phyloP scores from a whole-genome alignment of 495 filamentous ascomycete genomes.

The Mytilinidion resinicola region DNA sequence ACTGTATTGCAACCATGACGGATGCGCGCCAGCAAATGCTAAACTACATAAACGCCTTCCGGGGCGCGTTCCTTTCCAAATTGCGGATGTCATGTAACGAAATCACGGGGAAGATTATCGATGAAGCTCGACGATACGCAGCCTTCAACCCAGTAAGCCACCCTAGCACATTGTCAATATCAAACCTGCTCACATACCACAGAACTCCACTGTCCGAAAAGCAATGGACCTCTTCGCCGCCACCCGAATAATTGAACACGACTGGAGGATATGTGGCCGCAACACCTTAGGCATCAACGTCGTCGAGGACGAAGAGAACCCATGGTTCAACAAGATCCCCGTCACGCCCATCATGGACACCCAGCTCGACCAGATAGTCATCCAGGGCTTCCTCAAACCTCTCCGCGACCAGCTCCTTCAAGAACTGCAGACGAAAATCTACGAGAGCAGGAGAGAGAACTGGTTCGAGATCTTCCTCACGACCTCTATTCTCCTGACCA shows the following conservation, averaged over 20 bases:
- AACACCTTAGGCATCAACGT: not conserved
- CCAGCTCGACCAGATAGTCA: constrained; percentile 18
- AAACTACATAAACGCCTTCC: constrained; percentile 4
- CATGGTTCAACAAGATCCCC: constrained; percentile 9
- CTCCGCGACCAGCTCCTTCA: not conserved
- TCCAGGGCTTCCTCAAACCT: constrained; percentile 10
- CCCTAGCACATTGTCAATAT: not conserved
- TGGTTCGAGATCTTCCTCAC: constrained; percentile 19
- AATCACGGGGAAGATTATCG: constrained; percentile 5
- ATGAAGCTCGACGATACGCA: constrained; percentile 8
- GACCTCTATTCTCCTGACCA: constrained; percentile 6
- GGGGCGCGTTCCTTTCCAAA: not conserved
- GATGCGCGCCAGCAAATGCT: constrained; percentile 6
- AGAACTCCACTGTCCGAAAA: constrained; percentile 4
- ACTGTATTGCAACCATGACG: constrained; percentile 9
- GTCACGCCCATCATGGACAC: constrained; percentile 17
- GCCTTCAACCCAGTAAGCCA: constrained; percentile 7
- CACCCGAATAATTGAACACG: constrained; percentile 14
- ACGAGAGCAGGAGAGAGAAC: not conserved
- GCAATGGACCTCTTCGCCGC: constrained; percentile 9
- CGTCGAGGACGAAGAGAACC: constrained; percentile 7
- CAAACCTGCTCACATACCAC: not conserved
- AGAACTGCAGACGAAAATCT: constrained; percentile 5
- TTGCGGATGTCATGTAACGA: constrained; percentile 3
- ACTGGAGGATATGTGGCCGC: constrained; percentile 17